These are phyloP conservation scores for Aegilops umbellulata DNA, from an alignment of 176 grass and related monocot genomes.

Conservation along the genomic window DNA sequence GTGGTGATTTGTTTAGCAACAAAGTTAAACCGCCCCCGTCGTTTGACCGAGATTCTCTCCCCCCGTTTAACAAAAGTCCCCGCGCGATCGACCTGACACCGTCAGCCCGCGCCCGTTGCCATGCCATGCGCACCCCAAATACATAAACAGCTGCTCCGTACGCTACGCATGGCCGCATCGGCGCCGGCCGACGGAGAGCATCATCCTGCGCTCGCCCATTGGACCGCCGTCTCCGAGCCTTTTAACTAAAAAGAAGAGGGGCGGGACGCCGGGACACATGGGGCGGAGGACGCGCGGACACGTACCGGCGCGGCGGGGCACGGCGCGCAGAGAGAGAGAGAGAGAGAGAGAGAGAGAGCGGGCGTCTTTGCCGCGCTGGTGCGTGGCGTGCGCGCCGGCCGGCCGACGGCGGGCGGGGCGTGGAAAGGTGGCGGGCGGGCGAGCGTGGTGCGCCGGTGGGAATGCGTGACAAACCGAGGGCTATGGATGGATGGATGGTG, in stretches of 20 bases:
- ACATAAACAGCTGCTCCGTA: background rate
- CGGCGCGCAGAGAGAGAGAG: background rate
- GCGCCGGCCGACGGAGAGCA: background rate
- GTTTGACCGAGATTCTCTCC: constrained; percentile 46
- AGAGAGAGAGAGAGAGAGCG: background rate
- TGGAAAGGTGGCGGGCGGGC: constrained; percentile 9
- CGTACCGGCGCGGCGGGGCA: background rate
- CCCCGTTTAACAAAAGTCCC: background rate
- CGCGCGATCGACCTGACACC: background rate
- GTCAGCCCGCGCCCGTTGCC: background rate
- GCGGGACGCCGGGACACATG: background rate
- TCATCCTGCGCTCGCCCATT: background rate
- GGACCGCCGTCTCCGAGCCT: background rate
- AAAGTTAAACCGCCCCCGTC: constrained; percentile 8
- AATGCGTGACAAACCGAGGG: background rate
- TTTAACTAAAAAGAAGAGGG: background rate
- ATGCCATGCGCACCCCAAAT: background rate
- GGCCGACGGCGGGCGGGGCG: background rate
- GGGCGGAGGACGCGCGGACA: background rate
- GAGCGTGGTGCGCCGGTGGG: background rate
- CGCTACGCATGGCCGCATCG: background rate
- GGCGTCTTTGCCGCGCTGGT: background rate
- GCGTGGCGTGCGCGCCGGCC: background rate
- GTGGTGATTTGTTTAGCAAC: constrained; percentile 28
- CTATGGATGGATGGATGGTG: background rate